Evolutionary conservation across 768 basidiomycete genomes (phyloP).

Genomic region (Tricholoma sp.): DNA sequence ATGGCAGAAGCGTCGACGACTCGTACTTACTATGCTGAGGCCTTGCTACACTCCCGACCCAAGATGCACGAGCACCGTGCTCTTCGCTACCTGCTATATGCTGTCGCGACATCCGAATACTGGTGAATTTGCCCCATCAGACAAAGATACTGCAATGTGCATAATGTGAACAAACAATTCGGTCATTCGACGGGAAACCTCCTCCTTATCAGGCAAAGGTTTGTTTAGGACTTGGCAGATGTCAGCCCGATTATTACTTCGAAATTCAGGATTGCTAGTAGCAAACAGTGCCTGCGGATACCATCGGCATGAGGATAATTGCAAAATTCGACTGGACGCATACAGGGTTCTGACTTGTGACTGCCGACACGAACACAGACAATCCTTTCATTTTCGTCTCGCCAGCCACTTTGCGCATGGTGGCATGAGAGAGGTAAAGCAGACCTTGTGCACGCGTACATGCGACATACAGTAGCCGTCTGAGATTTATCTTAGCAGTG

Average conservation of each 20-base stretch:
- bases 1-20: neutral
- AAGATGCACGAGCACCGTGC: slow-evolving; percentile 2
- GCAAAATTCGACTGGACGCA: slow-evolving; percentile 5
- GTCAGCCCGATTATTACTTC: slow-evolving; percentile 36
- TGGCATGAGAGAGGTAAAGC: slow-evolving; percentile 51
- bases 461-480: slow-evolving; percentile 83
- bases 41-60: slow-evolving; percentile 4
- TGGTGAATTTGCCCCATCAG: slow-evolving; percentile 11
- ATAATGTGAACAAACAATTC: slow-evolving; percentile 42
- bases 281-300: slow-evolving; percentile 37
- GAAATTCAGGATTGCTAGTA: slow-evolving; percentile 36
- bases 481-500: slow-evolving; percentile 19
- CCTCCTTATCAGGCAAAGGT: slow-evolving; percentile 35
- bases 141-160: slow-evolving; percentile 7
- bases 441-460: slow-evolving; percentile 81
- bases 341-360: slow-evolving; percentile 40
- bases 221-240: slow-evolving; percentile 53
- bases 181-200: slow-evolving; percentile 34
- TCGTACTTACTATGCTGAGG: slow-evolving; percentile 2
- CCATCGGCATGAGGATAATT: neutral
- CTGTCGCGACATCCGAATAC: slow-evolving; percentile 22
- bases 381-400: slow-evolving; percentile 42
- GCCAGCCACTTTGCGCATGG: slow-evolving; percentile 38
- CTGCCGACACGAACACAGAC: slow-evolving; percentile 52
- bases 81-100: slow-evolving; percentile 10